Evolutionary conservation across 1,139 yeast species (phyloP).

Genomic region (Pichia sp.): DNA sequence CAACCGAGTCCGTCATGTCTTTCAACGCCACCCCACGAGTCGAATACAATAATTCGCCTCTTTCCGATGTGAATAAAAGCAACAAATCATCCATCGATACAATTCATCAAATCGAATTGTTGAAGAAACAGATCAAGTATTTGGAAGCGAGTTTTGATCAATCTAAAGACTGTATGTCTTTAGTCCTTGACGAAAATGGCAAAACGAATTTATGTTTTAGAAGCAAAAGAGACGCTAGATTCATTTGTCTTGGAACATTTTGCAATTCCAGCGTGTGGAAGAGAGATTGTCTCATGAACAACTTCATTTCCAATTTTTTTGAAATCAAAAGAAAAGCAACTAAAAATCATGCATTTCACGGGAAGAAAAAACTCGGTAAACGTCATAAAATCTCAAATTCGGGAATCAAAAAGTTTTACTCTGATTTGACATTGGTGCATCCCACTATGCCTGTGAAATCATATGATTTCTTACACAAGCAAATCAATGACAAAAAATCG

Average conservation of each 20-base stretch:
- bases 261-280: conserved; percentile 16
- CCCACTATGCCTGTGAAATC: not conserved
- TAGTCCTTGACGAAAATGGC: conserved; percentile 13
- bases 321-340: not conserved
- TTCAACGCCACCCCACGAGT: too few species aligned
- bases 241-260: conserved; percentile 18
- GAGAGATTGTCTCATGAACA: conserved; percentile 19
- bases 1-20: too few species aligned
- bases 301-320: conserved; percentile 11
- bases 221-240: conserved; percentile 17
- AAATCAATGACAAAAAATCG: conserved; percentile 2
- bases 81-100: too few species aligned
- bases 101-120: too few species aligned
- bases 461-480: conserved; percentile 9
- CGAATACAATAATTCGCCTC: too few species aligned
- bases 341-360: not conserved
- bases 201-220: conserved; percentile 8
- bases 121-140: too few species aligned
- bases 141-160: not conserved
- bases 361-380: too few species aligned
- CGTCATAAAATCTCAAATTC: too few species aligned
- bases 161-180: conserved; percentile 11
- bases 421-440: too few species aligned
- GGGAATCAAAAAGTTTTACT: too few species aligned
- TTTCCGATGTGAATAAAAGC: too few species aligned